Conservation (phyloP, 495 filamentous ascomycete species). For the Penicillium dipodomyicola region DNA sequence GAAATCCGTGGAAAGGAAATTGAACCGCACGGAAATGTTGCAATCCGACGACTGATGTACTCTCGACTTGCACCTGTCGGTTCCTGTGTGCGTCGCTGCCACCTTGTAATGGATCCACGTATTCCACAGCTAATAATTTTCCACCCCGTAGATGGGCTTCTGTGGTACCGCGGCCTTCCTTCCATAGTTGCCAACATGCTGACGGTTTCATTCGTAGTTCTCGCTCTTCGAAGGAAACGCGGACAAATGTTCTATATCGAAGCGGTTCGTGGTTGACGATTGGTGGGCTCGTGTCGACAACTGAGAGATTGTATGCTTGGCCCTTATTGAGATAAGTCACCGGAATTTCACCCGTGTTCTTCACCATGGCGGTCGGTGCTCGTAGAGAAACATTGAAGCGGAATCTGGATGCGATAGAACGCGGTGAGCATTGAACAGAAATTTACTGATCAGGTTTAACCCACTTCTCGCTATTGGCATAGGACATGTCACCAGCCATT, state of each 20-base stretch:
- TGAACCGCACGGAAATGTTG: constrained; percentile 86
- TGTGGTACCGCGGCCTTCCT: constrained; percentile 83
- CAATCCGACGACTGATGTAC: constrained; percentile 87
- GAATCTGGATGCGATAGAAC: constrained; percentile 56
- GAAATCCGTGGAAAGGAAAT: constrained; percentile 97
- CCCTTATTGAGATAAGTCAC: constrained; percentile 93
- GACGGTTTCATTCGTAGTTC: constrained; percentile 79
- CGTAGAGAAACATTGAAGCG: constrained; percentile 88
- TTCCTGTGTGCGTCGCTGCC: constrained; percentile 66
- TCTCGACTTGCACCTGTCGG: constrained; percentile 75
- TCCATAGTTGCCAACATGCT: constrained; percentile 93
- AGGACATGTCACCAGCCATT: too few relatives aligned
- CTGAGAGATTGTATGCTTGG: constrained; percentile 74
- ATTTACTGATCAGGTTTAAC: too few relatives aligned
- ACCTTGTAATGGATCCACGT: constrained; percentile 73
- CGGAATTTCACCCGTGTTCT: constrained; percentile 79
- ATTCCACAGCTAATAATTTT: constrained; percentile 88
- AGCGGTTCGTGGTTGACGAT: constrained; percentile 44
- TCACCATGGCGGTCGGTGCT: constrained; percentile 96
- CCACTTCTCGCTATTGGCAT: too few relatives aligned
- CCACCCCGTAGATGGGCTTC: constrained; percentile 87
- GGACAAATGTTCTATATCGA: constrained; percentile 80
- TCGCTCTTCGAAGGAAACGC: constrained; percentile 92
- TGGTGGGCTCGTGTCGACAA: constrained; percentile 61
- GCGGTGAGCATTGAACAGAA: too few relatives aligned